phyloP scores from a whole-genome alignment of 306 rosid species.

The Aeschynomene evenia region DNA sequence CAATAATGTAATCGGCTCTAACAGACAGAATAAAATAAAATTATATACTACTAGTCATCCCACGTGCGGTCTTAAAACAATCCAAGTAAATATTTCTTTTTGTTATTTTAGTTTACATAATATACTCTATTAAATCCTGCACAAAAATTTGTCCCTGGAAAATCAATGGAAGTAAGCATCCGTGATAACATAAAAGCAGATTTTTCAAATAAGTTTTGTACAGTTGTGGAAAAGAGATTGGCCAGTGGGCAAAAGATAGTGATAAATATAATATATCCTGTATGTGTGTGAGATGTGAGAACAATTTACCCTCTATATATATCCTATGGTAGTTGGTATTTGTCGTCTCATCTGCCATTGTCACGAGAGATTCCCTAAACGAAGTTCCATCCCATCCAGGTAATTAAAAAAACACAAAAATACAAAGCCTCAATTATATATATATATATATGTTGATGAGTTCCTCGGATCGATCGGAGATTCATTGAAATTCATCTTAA shows the following conservation, averaged over 20 bases:
- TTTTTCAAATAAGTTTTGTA: neutral
- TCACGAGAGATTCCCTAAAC: slow-evolving; percentile 29
- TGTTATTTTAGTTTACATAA: too few relatives aligned
- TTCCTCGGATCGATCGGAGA: too few relatives aligned
- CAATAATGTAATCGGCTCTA: too few relatives aligned
- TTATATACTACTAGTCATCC: too few relatives aligned
- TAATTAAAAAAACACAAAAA: neutral
- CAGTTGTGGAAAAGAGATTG: neutral
- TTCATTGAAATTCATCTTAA: too few relatives aligned
- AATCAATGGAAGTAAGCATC: neutral
- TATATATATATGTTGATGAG: too few relatives aligned
- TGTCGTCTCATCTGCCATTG: slow-evolving; percentile 5
- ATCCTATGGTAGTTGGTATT: neutral
- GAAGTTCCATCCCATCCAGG: neutral
- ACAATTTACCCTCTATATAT: slow-evolving; percentile 7
- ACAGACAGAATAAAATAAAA: too few relatives aligned
- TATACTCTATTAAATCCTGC: neutral
- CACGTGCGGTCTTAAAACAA: too few relatives aligned
- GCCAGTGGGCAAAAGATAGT: neutral
- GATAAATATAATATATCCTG: neutral
- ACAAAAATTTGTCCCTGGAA: neutral
- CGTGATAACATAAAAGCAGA: neutral
- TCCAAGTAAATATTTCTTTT: too few relatives aligned
- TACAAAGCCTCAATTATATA: neutral
- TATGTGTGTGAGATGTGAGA: neutral